Percentiles rank a stretch among this genome's conserved stretches.
phyloP scores from a whole-genome alignment of 345 rosid genomes.

The Carallia brachiata region DNA sequence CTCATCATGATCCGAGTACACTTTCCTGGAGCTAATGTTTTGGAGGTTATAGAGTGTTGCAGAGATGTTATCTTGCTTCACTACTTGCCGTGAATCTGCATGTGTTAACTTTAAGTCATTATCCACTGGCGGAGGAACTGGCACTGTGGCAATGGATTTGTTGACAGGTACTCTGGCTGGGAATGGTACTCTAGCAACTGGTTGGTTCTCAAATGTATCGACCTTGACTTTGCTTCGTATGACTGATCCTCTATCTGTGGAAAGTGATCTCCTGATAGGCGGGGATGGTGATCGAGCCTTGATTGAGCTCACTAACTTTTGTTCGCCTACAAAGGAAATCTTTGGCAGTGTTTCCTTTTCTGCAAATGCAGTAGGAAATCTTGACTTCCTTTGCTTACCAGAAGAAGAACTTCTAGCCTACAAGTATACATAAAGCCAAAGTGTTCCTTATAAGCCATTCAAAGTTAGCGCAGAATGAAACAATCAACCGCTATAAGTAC shows the following conservation, averaged over 20 bases:
- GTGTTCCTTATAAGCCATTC: background rate
- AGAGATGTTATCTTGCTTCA: constrained; percentile 45
- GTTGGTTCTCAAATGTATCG: constrained; percentile 54
- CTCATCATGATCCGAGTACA: constrained; percentile 65
- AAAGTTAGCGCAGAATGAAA: background rate
- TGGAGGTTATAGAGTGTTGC: constrained; percentile 50
- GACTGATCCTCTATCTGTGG: constrained; percentile 74
- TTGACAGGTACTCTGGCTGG: constrained; percentile 77
- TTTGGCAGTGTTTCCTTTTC: constrained; percentile 59
- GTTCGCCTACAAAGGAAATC: constrained; percentile 49
- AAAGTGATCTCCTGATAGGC: constrained; percentile 69
- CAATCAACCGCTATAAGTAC: no score
- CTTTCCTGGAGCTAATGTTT: constrained; percentile 51
- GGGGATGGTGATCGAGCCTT: constrained; percentile 76
- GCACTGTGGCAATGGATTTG: constrained; percentile 49
- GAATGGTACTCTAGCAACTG: constrained; percentile 59
- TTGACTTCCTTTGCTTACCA: constrained; percentile 77
- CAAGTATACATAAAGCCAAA: constrained; percentile 16
- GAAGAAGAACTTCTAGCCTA: constrained; percentile 85
- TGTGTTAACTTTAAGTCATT: constrained; percentile 24
- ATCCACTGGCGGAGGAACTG: constrained; percentile 44
- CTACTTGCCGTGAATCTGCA: constrained; percentile 27
- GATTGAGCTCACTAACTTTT: constrained; percentile 32
- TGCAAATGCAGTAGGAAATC: constrained; percentile 59
- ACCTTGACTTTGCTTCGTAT: constrained; percentile 54